Conservation (phyloP, 2,329 filamentous ascomycete genomes). For the Diaporthe aspalathi region DNA sequence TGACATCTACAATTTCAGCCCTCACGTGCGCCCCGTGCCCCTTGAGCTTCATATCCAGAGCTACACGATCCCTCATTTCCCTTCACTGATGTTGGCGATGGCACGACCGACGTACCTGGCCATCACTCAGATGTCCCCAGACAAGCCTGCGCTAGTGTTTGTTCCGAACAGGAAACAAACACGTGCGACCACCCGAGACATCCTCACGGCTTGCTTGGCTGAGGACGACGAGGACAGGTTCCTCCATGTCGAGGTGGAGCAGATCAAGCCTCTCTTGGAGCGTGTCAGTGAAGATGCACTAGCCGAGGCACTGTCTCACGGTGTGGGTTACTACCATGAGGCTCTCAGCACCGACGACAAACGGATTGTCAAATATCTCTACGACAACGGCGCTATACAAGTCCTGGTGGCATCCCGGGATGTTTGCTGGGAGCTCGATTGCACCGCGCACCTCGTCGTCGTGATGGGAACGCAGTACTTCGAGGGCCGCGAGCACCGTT, state of each 20-base stretch:
- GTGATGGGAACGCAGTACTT: slow-evolving; percentile 99
- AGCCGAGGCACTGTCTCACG: slow-evolving; percentile 89
- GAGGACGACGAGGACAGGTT: slow-evolving; percentile 96
- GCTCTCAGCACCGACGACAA: slow-evolving; percentile 90
- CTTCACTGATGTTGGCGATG: slow-evolving; percentile 98
- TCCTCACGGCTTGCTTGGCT: slow-evolving; percentile 86
- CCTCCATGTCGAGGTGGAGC: slow-evolving; percentile 83
- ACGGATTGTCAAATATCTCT: slow-evolving; percentile 92
- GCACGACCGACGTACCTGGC: slow-evolving; percentile 92
- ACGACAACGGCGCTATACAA: slow-evolving; percentile 88
- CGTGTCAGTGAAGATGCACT: slow-evolving; percentile 88
- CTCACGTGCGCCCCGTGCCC: slow-evolving; percentile 87
- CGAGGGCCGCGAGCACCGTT: slow-evolving; percentile 95
- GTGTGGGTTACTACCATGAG: slow-evolving; percentile 97
- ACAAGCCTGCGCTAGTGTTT: slow-evolving; percentile 92
- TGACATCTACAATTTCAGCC: slow-evolving; percentile 98
- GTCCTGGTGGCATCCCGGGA: slow-evolving; percentile 82
- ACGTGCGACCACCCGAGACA: slow-evolving; percentile 84
- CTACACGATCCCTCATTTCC: slow-evolving; percentile 95
- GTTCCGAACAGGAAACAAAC: slow-evolving; percentile 95
- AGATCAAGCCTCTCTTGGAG: slow-evolving; percentile 84
- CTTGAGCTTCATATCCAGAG: slow-evolving; percentile 95
- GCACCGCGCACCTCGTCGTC: slow-evolving; percentile 88
- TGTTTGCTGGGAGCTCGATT: slow-evolving; percentile 95
- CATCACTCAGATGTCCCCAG: slow-evolving; percentile 86